These are phyloP conservation scores for Cornus suecica DNA, from an alignment of 148 eudicot species.

Conservation along the genomic window DNA sequence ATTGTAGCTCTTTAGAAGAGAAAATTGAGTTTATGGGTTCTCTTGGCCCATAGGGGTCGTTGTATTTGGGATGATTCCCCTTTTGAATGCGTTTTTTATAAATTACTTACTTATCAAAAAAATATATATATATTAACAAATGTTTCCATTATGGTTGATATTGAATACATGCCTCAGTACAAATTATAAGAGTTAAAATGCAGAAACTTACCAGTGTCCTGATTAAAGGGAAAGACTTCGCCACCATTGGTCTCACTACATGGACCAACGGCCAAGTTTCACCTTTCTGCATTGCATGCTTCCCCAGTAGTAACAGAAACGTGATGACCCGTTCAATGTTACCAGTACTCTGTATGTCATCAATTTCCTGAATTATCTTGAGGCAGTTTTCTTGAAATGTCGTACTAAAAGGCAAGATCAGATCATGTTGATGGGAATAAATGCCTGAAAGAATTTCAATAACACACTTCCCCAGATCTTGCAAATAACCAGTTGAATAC, in stretches of 20 bases:
- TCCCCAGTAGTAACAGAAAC: slow-evolving; percentile 52
- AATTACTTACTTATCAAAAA: too few relatives aligned
- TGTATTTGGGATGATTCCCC: too few relatives aligned
- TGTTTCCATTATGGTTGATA: not conserved
- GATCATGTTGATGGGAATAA: slow-evolving; percentile 36
- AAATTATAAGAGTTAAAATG: not conserved
- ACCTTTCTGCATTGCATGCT: slow-evolving; percentile 53
- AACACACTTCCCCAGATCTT: slow-evolving; percentile 66
- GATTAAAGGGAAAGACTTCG: slow-evolving; percentile 53
- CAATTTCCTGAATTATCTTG: slow-evolving; percentile 48
- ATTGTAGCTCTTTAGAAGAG: too few relatives aligned
- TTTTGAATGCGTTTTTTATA: too few relatives aligned
- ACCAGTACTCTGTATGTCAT: slow-evolving; percentile 25
- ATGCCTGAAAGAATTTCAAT: slow-evolving; percentile 71
- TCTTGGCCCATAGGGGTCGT: too few relatives aligned
- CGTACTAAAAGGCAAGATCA: slow-evolving; percentile 49
- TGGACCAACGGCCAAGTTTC: slow-evolving; percentile 72
- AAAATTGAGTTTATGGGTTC: too few relatives aligned
- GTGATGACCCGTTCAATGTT: slow-evolving; percentile 32
- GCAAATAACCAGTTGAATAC: slow-evolving; percentile 37
- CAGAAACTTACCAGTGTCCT: slow-evolving; percentile 57
- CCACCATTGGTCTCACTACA: slow-evolving; percentile 72
- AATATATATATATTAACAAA: too few relatives aligned
- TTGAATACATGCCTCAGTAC: not conserved
- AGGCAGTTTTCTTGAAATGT: slow-evolving; percentile 65